A percentile compares a stretch with the other conserved stretches of the same genome.
Evolutionary conservation across 2,329 filamentous ascomycete genomes (phyloP).

Genomic region (Zopfia rhizophila): DNA sequence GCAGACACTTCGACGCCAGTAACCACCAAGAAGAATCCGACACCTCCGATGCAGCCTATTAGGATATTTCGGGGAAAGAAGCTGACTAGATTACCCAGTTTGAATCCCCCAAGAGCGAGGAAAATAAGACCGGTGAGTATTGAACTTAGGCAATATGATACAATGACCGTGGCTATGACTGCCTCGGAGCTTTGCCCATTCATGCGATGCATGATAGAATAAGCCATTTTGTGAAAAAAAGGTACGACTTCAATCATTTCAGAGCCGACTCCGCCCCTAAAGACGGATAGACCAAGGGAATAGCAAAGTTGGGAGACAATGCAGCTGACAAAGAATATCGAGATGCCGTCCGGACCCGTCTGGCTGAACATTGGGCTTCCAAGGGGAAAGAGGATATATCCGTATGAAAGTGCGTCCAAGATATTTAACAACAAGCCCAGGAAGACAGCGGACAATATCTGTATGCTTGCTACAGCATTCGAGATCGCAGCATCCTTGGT

Average conservation of each 20-base stretch:
- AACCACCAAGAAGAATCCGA: slow-evolving; percentile 91
- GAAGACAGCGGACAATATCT: slow-evolving; percentile 84
- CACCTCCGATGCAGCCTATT: slow-evolving; percentile 96
- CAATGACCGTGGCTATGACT: slow-evolving; percentile 93
- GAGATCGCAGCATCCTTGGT: slow-evolving; percentile 72
- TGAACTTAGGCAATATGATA: slow-evolving; percentile 89
- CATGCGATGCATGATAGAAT: slow-evolving; percentile 81
- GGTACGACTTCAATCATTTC: slow-evolving; percentile 99
- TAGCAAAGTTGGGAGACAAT: slow-evolving; percentile 93
- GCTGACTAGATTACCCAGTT: slow-evolving; percentile 89
- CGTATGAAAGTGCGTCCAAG: slow-evolving; percentile 93
- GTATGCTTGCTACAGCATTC: slow-evolving; percentile 71
- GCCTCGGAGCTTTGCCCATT: slow-evolving; percentile 84
- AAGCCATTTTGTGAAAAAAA: slow-evolving; percentile 99
- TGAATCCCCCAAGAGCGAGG: slow-evolving; percentile 87
- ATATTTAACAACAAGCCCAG: slow-evolving; percentile 92
- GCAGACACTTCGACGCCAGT: slow-evolving; percentile 96
- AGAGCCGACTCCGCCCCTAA: slow-evolving; percentile 90
- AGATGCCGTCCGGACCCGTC: slow-evolving; percentile 92
- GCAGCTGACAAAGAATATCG: slow-evolving; percentile 98
- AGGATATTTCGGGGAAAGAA: slow-evolving; percentile 97
- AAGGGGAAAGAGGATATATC: slow-evolving; percentile 87
- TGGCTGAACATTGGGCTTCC: slow-evolving; percentile 86
- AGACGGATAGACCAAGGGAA: slow-evolving; percentile 84
- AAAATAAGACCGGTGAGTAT: slow-evolving; percentile 92